These are phyloP conservation scores for Colletotrichum higginsianum DNA, from an alignment of 2,329 filamentous ascomycete genomes.

Conservation along the genomic window DNA sequence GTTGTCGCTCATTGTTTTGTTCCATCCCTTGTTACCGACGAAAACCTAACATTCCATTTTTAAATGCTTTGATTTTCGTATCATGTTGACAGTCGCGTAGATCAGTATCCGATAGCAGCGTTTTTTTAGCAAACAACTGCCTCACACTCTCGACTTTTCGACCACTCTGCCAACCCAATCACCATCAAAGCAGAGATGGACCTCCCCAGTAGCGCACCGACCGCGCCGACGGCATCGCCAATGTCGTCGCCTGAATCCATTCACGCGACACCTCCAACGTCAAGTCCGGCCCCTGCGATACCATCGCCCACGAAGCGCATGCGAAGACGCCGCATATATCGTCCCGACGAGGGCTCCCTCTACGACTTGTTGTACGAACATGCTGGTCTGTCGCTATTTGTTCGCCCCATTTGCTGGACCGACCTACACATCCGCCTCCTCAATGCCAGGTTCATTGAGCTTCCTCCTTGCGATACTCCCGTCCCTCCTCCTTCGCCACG, in stretches of 20 bases:
- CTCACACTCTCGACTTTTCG: constrained; percentile 48
- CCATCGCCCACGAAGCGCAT: constrained; percentile 43
- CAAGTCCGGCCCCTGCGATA: constrained; percentile 14
- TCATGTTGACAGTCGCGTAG: constrained; percentile 27
- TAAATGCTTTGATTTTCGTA: neutral
- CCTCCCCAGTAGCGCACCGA: constrained; percentile 35
- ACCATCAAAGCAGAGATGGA: constrained; percentile 20
- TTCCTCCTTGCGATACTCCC: constrained; percentile 59
- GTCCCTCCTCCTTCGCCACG: constrained; percentile 51
- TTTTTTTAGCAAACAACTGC: constrained; percentile 47
- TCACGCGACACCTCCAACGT: constrained; percentile 30
- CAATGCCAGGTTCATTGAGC: constrained; percentile 61
- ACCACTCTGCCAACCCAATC: neutral
- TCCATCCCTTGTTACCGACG: neutral
- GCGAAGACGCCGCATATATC: constrained; percentile 52
- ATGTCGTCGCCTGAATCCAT: constrained; percentile 35
- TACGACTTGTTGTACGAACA: constrained; percentile 67
- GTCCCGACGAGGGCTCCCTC: constrained; percentile 64
- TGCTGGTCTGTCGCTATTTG: constrained; percentile 63
- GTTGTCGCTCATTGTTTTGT: constrained; percentile 11
- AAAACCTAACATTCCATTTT: neutral
- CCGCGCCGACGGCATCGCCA: constrained; percentile 29
- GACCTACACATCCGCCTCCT: constrained; percentile 66
- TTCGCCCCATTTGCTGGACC: constrained; percentile 70
- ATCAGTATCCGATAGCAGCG: constrained; percentile 46